phyloP scores from a whole-genome alignment of 192 early-diverging fungal genomes.

The Entomortierella beljakovae region DNA sequence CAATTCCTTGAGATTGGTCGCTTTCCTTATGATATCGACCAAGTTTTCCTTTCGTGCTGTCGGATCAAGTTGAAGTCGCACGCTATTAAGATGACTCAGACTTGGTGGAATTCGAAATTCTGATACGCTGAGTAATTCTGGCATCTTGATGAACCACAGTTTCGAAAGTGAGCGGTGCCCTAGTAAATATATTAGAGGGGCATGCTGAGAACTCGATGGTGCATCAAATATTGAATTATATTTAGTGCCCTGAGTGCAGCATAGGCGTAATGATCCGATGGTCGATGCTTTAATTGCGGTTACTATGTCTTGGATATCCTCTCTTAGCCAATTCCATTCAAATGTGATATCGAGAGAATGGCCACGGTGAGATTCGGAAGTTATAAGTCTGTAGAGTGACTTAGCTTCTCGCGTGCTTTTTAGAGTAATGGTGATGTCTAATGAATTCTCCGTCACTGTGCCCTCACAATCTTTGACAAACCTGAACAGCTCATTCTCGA shows the following conservation, averaged over 20 bases:
- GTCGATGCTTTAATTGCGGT: not conserved
- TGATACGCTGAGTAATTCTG: not conserved
- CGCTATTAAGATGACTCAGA: not conserved
- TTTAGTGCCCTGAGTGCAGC: not conserved
- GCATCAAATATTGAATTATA: too few relatives aligned
- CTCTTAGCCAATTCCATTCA: not conserved
- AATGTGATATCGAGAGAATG: not conserved
- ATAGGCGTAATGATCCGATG: not conserved
- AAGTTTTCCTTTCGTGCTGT: not conserved
- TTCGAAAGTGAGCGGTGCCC: not conserved
- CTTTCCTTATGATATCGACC: not conserved
- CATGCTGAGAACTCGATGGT: not conserved
- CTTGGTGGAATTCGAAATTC: not conserved
- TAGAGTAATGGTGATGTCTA: not conserved
- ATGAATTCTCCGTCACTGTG: not conserved
- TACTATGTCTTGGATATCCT: conserved; percentile 3
- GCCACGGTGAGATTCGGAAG: not conserved
- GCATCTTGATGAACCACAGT: not conserved
- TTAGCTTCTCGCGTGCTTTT: not conserved
- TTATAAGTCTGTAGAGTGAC: conserved; percentile 4
- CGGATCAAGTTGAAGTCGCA: not conserved
- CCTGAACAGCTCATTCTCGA: not conserved
- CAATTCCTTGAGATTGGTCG: not conserved
- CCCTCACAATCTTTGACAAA: not conserved
- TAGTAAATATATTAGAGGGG: not conserved